These are phyloP conservation scores for Secale cereale DNA, from an alignment of 176 grass and related monocot species.

Conservation along the genomic window DNA sequence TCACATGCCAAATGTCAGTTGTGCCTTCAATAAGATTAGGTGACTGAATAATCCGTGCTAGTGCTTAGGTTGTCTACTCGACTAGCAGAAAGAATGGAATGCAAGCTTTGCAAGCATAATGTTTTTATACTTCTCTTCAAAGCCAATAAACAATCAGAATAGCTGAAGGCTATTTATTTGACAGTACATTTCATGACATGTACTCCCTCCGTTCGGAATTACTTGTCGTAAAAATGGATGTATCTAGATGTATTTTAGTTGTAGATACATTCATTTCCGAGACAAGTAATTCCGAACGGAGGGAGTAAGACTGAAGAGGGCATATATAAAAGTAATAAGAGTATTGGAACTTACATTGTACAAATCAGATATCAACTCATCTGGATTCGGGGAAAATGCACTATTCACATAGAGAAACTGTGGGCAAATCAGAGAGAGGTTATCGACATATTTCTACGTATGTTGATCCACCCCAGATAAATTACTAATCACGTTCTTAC, in stretches of 20 bases:
- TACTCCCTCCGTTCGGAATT: too few species aligned
- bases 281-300: too few species aligned
- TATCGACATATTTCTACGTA: neutral
- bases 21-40: neutral
- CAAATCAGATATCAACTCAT: constrained; percentile 57
- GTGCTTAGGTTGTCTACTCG: neutral
- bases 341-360: neutral
- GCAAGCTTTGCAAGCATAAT: neutral
- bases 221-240: too few species aligned
- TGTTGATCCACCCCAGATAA: neutral
- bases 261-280: too few species aligned
- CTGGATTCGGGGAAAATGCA: constrained; percentile 66
- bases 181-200: neutral
- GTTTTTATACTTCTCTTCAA: neutral
- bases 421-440: neutral
- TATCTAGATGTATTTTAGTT: too few species aligned
- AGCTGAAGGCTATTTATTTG: neutral
- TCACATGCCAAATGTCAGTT: neutral
- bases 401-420: constrained; percentile 72
- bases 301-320: neutral
- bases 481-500: constrained; percentile 18
- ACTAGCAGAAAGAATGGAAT: neutral
- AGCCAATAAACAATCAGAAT: neutral
- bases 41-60: neutral
- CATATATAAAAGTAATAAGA: neutral